Evolutionary conservation across 2,329 filamentous ascomycete genomes (phyloP), one percentile per base, ranked within the genome.

Genomic region (Fusarium chuoi): DNA sequence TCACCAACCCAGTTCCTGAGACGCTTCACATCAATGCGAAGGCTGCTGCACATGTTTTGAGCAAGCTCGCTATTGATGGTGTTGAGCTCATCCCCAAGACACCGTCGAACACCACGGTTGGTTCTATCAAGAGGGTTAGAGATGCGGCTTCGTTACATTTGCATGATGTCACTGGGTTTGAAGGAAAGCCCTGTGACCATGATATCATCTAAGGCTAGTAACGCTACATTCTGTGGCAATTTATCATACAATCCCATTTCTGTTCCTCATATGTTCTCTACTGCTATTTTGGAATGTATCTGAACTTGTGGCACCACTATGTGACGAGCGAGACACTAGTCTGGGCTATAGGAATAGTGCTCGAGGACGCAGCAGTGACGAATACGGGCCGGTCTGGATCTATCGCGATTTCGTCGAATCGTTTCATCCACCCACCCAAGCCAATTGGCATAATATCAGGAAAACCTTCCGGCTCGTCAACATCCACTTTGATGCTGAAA

Each of bases 31-130:
- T 46, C 22, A 78, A 78, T 13, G 77, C 77, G 5, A 70, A 75
- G 69, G 83, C 83, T 7, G 89, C 90, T 51, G 89, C 88, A 0
- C 83, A 87, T 73, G 84, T 86, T 81, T 9, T 78, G 3, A 77
- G 77, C 33, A 70, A 78, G 22, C 74, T 78, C 7, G 73, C 77
- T 0, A 66, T 67, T 2, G 73, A 78, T 5, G 77, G 77, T 11
- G 73, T 70, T 7, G 54, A 78, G 13, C 56, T 78, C 6, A 73
- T 78, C 22, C 75, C 77, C 2, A 78, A 78, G 68, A 75, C 66
- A 2, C 68, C 75, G 0, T 33, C 57, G 0, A 78, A 78, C n/a
- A 46, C 64, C 2, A 78, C 77, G 0, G 66, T 71, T 3, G 71
- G 64, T 0, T 70, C 62, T 10, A 67, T 78, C 6, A 77, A 70